These are phyloP conservation scores for Elsinoe batatas DNA, from an alignment of 2,329 filamentous ascomycete genomes.

Conservation along the genomic window DNA sequence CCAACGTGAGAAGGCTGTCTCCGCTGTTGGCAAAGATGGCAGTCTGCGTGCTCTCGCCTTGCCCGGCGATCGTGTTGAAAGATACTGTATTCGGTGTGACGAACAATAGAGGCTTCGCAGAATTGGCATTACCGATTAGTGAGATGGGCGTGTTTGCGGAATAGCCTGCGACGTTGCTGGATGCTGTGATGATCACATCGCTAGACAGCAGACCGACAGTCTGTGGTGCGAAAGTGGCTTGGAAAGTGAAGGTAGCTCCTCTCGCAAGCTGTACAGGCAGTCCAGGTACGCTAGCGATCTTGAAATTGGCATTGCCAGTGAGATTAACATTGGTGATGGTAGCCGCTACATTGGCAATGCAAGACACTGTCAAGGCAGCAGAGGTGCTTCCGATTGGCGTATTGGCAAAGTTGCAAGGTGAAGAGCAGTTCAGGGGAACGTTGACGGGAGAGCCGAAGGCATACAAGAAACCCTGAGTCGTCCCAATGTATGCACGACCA, in stretches of 20 bases:
- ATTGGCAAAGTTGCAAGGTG: conserved; percentile 39
- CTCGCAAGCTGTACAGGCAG: conserved; percentile 26
- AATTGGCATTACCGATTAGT: conserved; percentile 42
- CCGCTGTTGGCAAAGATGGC: conserved; percentile 44
- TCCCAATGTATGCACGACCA: conserved; percentile 46
- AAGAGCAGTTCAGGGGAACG: conserved; percentile 44
- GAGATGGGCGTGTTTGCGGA: conserved; percentile 38
- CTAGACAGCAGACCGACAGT: conserved; percentile 41
- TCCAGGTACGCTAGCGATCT: conserved; percentile 24
- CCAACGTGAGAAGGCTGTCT: conserved; percentile 37
- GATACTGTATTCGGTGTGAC: conserved; percentile 41
- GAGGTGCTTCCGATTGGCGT: conserved; percentile 33
- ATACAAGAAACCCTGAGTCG: conserved; percentile 42
- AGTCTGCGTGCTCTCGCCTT: conserved; percentile 34
- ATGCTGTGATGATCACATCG: conserved; percentile 40
- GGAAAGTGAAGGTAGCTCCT: conserved; percentile 32
- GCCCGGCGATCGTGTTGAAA: conserved; percentile 42
- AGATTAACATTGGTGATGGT: conserved; percentile 34
- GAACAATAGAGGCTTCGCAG: conserved; percentile 36
- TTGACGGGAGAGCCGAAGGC: conserved; percentile 49
- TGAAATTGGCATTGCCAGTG: conserved; percentile 32
- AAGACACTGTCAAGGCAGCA: conserved; percentile 32
- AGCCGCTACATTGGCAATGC: conserved; percentile 38
- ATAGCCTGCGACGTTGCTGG: conserved; percentile 38
- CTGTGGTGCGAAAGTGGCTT: conserved; percentile 37